Percentiles rank a stretch among this genome's conserved stretches.
Evolutionary conservation across 2,329 filamentous ascomycete species (phyloP).

Genomic region (Emergomyces pasteurianus): DNA sequence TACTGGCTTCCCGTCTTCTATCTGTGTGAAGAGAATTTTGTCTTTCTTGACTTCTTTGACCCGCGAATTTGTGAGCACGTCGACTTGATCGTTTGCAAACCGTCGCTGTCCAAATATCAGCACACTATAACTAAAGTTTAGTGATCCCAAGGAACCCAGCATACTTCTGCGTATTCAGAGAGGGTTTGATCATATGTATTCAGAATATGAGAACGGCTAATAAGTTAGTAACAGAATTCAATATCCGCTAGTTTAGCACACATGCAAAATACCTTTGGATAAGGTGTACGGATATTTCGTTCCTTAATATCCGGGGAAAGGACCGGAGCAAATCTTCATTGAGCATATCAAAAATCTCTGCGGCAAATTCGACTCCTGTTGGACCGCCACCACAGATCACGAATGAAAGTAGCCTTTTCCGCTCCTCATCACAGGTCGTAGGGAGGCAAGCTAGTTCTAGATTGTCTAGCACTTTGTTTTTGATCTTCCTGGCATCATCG

Average conservation of each 20-base stretch:
- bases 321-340: conserved; percentile 81
- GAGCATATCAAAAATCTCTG: conserved; percentile 87
- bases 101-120: conserved; percentile 40
- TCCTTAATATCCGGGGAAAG: conserved; percentile 83
- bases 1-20: conserved; percentile 60
- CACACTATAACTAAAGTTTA: neutral
- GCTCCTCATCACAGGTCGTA: conserved; percentile 78
- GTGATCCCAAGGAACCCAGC: conserved; percentile 3
- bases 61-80: conserved; percentile 82
- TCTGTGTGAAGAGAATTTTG: conserved; percentile 80
- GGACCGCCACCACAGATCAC: conserved; percentile 93
- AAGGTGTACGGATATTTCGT: conserved; percentile 94
- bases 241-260: neutral
- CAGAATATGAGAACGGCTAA: conserved; percentile 71
- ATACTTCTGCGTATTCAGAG: conserved; percentile 73
- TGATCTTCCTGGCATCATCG: conserved; percentile 77
- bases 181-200: conserved; percentile 97
- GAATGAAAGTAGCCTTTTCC: conserved; percentile 78
- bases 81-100: conserved; percentile 81
- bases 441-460: conserved; percentile 87
- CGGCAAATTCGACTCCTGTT: conserved; percentile 94
- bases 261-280: conserved; percentile 52
- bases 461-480: conserved; percentile 79
- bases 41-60: conserved; percentile 80
- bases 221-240: neutral